These are phyloP conservation scores for Petunia secreta DNA, from an alignment of 257 asterid genomes.

Conservation along the genomic window DNA sequence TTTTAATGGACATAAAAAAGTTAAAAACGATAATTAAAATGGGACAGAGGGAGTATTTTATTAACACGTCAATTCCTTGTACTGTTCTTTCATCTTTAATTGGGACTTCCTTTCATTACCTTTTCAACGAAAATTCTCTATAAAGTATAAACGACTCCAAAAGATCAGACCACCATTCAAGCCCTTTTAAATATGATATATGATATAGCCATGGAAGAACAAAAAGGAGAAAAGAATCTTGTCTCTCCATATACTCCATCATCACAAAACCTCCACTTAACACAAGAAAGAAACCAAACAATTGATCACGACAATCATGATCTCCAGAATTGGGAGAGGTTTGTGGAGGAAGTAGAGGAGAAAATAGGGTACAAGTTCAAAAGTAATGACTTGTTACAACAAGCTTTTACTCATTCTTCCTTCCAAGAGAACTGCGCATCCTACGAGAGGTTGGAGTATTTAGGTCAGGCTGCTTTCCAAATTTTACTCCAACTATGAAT, in stretches of 20 bases:
- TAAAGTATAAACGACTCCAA: background rate
- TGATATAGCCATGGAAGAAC: background rate
- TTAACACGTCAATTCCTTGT: too few relatives aligned
- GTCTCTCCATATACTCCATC: background rate
- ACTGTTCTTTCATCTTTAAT: too few relatives aligned
- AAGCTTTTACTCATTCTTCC: conserved; percentile 52
- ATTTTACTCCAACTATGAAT: too few relatives aligned
- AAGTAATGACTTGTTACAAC: conserved; percentile 32
- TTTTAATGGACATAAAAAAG: too few relatives aligned
- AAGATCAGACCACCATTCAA: background rate
- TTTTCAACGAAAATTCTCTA: too few relatives aligned
- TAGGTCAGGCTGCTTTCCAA: conserved; percentile 30
- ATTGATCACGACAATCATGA: background rate
- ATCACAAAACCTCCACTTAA: background rate
- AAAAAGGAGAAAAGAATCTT: background rate
- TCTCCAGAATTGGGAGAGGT: background rate
- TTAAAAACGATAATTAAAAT: too few relatives aligned
- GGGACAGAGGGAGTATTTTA: too few relatives aligned
- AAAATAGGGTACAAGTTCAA: conserved; percentile 44
- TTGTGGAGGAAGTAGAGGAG: conserved; percentile 28
- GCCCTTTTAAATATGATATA: background rate
- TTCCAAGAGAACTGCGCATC: conserved; percentile 24
- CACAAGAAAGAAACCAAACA: background rate
- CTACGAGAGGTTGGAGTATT: conserved; percentile 43
- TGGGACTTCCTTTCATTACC: background rate